Percentiles rank a stretch among this genome's conserved stretches.
These are phyloP conservation scores for Fusarium subglutinans DNA, from an alignment of 2,329 filamentous ascomycete genomes.

Conservation along the genomic window DNA sequence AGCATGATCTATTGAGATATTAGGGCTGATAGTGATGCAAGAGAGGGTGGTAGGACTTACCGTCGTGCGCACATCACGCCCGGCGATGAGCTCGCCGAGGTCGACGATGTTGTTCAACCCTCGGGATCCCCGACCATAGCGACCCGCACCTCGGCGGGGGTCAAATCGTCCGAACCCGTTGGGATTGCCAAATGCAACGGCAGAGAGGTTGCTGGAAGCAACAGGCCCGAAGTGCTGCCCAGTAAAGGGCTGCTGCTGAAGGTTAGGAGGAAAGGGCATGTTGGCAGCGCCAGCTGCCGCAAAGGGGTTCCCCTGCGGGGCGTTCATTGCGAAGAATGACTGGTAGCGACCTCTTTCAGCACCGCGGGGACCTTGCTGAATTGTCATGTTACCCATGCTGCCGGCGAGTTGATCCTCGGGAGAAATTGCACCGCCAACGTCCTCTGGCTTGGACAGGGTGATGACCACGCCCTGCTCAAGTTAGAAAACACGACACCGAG, in stretches of 20 bases:
- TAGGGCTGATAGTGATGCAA: not conserved
- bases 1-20: conserved; percentile 78
- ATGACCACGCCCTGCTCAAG: not conserved
- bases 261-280: fast-evolving
- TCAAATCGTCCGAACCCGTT: conserved; percentile 17
- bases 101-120: conserved; percentile 67
- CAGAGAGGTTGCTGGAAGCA: no score
- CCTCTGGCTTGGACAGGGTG: not conserved
- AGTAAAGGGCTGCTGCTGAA: conserved; percentile 42
- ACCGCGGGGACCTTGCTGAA: not conserved
- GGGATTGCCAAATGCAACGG: not conserved
- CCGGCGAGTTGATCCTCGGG: conserved; percentile 4
- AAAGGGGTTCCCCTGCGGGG: conserved; percentile 16
- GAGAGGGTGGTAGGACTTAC: conserved; percentile 56
- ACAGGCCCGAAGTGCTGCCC: not conserved
- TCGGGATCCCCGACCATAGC: not conserved
- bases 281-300: conserved; percentile 11
- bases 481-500: not conserved
- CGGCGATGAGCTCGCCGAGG: conserved; percentile 50
- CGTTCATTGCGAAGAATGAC: conserved; percentile 41
- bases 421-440: not conserved
- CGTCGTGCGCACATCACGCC: conserved; percentile 78
- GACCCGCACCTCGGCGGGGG: conserved; percentile 29
- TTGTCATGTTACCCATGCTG: conserved; percentile 28
- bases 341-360: not conserved